A percentile compares a stretch with the other conserved stretches of the same genome.
phyloP scores from a whole-genome alignment of 129 eudicot species.

The Rutidosis leptorrhynchoides region DNA sequence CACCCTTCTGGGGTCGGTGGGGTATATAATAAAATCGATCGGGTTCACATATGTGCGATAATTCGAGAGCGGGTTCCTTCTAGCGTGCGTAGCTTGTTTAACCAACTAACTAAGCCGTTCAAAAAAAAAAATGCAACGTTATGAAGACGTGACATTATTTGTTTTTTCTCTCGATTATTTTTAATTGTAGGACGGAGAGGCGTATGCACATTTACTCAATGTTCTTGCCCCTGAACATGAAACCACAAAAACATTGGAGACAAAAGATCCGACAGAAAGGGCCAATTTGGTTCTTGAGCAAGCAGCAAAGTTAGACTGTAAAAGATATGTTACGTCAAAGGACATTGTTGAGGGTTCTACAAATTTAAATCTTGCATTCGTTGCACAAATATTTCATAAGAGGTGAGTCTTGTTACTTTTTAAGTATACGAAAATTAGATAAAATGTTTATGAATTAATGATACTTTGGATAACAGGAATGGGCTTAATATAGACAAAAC shows the following conservation, averaged over 20 bases:
- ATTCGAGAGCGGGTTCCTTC: too few relatives aligned
- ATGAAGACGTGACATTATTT: background rate
- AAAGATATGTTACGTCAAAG: constrained; percentile 54
- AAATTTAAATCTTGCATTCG: constrained; percentile 65
- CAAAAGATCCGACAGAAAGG: constrained; percentile 58
- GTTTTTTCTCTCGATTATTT: background rate
- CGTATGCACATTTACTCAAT: constrained; percentile 64
- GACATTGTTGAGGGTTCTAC: constrained; percentile 68
- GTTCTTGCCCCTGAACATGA: constrained; percentile 67
- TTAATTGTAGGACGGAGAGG: constrained; percentile 52
- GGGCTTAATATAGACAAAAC: constrained; percentile 50
- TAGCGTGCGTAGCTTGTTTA: too few relatives aligned
- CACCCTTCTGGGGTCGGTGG: too few relatives aligned
- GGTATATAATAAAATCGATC: too few relatives aligned
- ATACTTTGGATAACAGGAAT: constrained; percentile 45
- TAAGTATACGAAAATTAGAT: background rate
- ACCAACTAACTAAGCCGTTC: too few relatives aligned
- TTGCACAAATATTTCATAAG: constrained; percentile 62
- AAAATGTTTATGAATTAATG: constrained; percentile 6
- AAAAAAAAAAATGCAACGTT: background rate
- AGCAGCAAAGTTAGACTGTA: constrained; percentile 62
- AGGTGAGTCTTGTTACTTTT: constrained; percentile 37
- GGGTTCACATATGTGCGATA: too few relatives aligned
- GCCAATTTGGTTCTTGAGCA: constrained; percentile 59
- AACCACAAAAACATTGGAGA: constrained; percentile 43